Evolutionary conservation across 352 stramenopile species (phyloP), one percentile per base, ranked within the genome.

Genomic region (Phytopythium ostracodes): DNA sequence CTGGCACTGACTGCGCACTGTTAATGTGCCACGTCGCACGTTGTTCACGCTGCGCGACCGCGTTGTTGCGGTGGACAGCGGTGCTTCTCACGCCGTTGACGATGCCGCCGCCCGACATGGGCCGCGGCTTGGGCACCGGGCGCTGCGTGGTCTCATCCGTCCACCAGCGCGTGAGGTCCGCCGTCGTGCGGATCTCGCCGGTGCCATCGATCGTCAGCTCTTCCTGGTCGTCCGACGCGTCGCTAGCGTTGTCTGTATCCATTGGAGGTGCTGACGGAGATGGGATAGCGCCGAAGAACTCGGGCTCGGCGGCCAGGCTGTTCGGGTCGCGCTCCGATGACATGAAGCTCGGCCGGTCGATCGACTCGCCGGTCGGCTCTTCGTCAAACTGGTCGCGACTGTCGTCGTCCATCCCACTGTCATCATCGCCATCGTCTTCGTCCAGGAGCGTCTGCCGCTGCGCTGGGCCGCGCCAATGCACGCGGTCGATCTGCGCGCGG

Each of bases 81-180:
- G 29, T 38, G 11, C 49, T 59, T 38, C 40, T 35, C 0, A 61
- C 49, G 17, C 73, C 56, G 24, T 64, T 44, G 18, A 55, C 59
- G 6, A 52, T 33, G 46, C n/a, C 44, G 24, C 59, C 61, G 15
- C 64, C 52, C 0, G 52, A 57, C 10, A 66, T 29, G 6, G 65
- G 70, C 40, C 59, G 66, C 3, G 66, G 17, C 46, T 36, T 62
- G n/a, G 51, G 44, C 10, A 53, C 59, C 43, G 27, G 43, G 15
- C 40, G 20, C 33, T 46, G 50, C 18, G 70, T 17, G 31, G 56
- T 62, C 51, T 79, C 72, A 44, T 77, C 66, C 59, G 73, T 71
- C 72, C 75, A 81, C 72, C 74, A 77, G 22, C 75, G 70, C 6
- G 70, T 76, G 51, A 84, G 60, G 31, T 84, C 75, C 4, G 75